Evolutionary conservation across 768 basidiomycete species (phyloP).

Genomic region (Calocybe indica): DNA sequence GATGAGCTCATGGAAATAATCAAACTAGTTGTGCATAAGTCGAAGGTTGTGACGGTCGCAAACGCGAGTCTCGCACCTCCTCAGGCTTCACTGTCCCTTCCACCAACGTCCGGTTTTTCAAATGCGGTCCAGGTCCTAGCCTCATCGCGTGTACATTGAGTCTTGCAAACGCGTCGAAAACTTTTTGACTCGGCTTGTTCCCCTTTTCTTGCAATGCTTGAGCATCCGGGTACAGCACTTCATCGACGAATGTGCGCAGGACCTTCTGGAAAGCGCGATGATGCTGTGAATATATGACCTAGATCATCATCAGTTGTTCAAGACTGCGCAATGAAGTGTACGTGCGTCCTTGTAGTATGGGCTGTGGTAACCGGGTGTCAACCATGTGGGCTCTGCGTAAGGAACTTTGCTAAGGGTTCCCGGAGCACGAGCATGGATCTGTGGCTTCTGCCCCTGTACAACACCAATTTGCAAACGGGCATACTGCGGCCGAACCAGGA

Average conservation of each 20-base stretch:
- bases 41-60: neutral
- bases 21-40: slow-evolving; percentile 40
- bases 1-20: slow-evolving; percentile 55
- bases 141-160: slow-evolving; percentile 13
- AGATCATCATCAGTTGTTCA: neutral
- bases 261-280: slow-evolving; percentile 12
- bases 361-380: slow-evolving; percentile 47
- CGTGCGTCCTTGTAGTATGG: slow-evolving; percentile 17
- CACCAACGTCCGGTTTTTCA: slow-evolving; percentile 11
- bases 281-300: slow-evolving; percentile 4
- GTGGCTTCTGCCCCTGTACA: slow-evolving; percentile 47
- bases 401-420: slow-evolving; percentile 64
- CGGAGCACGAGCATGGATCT: slow-evolving; percentile 34
- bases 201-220: slow-evolving; percentile 12
- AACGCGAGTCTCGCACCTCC: slow-evolving; percentile 1
- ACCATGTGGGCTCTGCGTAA: slow-evolving; percentile 77
- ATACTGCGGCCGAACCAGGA: slow-evolving; percentile 60
- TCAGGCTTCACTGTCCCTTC: slow-evolving; percentile 11
- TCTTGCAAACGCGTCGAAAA: slow-evolving; percentile 9
- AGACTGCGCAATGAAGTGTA: neutral
- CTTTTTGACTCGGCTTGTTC: slow-evolving; percentile 9
- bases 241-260: slow-evolving; percentile 11
- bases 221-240: slow-evolving; percentile 11
- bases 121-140: slow-evolving; percentile 11
- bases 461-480: slow-evolving; percentile 57